A percentile compares a stretch with the other conserved stretches of the same genome.
Evolutionary conservation across 73 alveolate genomes (phyloP).

Genomic region (Paramecium sonneborni): DNA sequence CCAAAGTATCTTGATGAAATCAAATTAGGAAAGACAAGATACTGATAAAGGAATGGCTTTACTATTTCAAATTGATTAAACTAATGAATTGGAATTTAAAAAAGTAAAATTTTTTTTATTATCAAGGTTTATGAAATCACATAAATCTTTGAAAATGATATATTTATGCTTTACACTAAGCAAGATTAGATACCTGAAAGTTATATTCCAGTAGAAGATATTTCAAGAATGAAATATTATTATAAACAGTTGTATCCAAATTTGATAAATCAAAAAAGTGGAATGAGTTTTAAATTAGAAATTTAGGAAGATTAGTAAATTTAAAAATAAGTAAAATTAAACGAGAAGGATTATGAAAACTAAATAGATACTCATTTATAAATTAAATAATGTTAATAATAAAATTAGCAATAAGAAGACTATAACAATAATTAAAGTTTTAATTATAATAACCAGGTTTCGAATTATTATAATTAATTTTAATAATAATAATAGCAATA

Average conservation of each 20-base stretch:
- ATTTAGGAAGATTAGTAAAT: neutral
- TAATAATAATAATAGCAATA: neutral
- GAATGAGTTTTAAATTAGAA: neutral
- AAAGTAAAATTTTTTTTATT: neutral
- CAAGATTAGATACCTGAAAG: neutral
- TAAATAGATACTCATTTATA: neutral
- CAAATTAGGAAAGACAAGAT: neutral
- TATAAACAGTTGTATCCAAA: slow-evolving; percentile 14
- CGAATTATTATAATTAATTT: neutral
- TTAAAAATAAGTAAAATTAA: neutral
- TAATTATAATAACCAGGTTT: neutral
- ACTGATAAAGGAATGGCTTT: neutral
- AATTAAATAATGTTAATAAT: neutral
- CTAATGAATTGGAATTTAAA: neutral
- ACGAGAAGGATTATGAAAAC: neutral
- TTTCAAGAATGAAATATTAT: neutral
- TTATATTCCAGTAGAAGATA: neutral
- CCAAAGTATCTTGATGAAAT: neutral
- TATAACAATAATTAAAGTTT: neutral
- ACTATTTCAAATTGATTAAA: neutral
- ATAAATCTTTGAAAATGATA: slow-evolving; percentile 3
- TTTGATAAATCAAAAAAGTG: neutral
- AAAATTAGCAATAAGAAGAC: neutral
- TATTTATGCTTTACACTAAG: neutral
- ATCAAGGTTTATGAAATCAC: neutral